phyloP scores from a whole-genome alignment of 768 basidiomycete genomes.

The Steccherinum ochraceum region DNA sequence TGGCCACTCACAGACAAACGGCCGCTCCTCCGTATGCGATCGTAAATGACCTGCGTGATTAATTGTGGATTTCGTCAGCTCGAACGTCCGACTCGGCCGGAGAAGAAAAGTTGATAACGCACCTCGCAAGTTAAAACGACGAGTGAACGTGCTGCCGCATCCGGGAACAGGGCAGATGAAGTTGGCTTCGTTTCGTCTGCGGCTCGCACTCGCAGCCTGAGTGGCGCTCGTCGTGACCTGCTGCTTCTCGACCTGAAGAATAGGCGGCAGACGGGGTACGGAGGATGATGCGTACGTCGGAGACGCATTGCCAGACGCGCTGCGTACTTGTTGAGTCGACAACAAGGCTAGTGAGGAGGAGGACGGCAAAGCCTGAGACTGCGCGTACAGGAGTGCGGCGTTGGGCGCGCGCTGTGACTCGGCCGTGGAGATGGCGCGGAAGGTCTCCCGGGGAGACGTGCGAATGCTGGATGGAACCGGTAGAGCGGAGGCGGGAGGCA shows the following conservation, averaged over 20 bases:
- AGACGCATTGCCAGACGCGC: background rate
- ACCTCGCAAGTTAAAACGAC: slow-evolving; percentile 86
- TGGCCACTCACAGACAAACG: slow-evolving; percentile 89
- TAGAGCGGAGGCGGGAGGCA: slow-evolving; percentile 3
- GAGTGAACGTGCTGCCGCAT: slow-evolving; percentile 47
- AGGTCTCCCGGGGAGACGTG: slow-evolving; percentile 6
- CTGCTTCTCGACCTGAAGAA: slow-evolving; percentile 87
- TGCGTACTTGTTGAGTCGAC: background rate
- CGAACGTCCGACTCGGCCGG: background rate
- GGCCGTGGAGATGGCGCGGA: slow-evolving; percentile 27
- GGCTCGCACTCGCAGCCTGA: slow-evolving; percentile 83
- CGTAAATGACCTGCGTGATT: slow-evolving; percentile 69
- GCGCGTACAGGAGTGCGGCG: slow-evolving; percentile 50
- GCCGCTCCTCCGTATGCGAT: slow-evolving; percentile 93
- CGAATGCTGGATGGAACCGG: slow-evolving; percentile 14
- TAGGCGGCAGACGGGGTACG: slow-evolving; percentile 65
- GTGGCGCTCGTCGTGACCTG: slow-evolving; percentile 95
- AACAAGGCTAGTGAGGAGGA: slow-evolving; percentile 4
- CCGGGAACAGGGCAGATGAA: slow-evolving; percentile 50
- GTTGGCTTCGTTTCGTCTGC: slow-evolving; percentile 85
- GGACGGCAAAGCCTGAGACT: slow-evolving; percentile 30
- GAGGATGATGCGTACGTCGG: slow-evolving; percentile 11
- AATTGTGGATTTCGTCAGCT: slow-evolving; percentile 1
- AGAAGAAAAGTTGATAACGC: slow-evolving; percentile 9
- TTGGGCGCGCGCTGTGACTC: slow-evolving; percentile 45